phyloP scores from a whole-genome alignment of 2,329 filamentous ascomycete genomes.

The Ophiostoma piceae region DNA sequence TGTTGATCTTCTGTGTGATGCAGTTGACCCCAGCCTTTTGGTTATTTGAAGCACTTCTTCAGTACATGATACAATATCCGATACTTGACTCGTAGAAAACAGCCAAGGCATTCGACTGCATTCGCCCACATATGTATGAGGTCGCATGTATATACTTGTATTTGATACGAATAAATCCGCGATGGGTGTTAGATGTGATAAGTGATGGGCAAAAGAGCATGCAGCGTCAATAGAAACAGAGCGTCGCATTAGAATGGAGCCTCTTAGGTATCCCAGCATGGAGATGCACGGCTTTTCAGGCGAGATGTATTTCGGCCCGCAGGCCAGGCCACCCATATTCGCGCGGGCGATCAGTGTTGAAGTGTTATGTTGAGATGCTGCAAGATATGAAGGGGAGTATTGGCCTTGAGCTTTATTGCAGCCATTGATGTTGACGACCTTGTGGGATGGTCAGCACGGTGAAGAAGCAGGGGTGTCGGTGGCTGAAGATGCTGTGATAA shows the following conservation, averaged over 20 bases:
- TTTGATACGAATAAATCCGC: conserved; percentile 5
- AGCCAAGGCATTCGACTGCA: background rate
- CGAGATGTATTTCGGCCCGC: conserved; percentile 9
- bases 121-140: background rate
- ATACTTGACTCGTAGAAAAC: background rate
- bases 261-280: background rate
- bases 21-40: background rate
- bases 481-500: conserved; percentile 3
- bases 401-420: too few relatives aligned
- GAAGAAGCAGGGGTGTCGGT: background rate
- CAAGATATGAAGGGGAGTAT: background rate
- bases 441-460: background rate
- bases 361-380: background rate
- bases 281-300: conserved; percentile 7
- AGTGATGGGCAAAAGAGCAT: background rate
- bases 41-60: background rate
- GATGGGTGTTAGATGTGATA: background rate
- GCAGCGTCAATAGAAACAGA: conserved; percentile 4
- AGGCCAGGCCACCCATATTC: conserved; percentile 7
- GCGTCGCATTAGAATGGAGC: background rate
- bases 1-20: background rate
- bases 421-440: too few relatives aligned
- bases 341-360: background rate
- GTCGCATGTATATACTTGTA: background rate
- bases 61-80: background rate